Conservation (phyloP, 371 early-diverging fungal genomes). For the Syncephalastrum racemosum region DNA sequence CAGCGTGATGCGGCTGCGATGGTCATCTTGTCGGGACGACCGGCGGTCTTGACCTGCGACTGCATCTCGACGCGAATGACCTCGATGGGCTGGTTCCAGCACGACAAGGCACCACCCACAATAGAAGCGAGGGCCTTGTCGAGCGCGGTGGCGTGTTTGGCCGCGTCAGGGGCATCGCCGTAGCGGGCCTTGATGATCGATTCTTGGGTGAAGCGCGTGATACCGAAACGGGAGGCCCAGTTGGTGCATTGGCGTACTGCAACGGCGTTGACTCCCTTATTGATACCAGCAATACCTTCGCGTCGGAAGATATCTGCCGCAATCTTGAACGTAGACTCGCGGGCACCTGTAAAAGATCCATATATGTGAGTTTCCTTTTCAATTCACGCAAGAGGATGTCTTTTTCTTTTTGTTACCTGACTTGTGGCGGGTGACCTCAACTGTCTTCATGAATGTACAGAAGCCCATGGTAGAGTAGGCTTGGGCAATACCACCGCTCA, state of each 20-base stretch:
- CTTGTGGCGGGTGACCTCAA: conserved; percentile 96
- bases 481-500: conserved; percentile 89
- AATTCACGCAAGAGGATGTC: too few relatives aligned
- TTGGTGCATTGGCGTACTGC: conserved; percentile 95
- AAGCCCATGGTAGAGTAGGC: conserved; percentile 98
- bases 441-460: conserved; percentile 99
- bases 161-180: too few relatives aligned
- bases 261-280: conserved; percentile 92
- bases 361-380: too few relatives aligned
- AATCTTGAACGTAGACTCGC: conserved; percentile 76
- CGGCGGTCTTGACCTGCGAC: conserved; percentile 77
- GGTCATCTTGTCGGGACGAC: conserved; percentile 87
- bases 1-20: conserved; percentile 80
- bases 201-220: conserved; percentile 83
- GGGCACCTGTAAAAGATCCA: conserved; percentile 35
- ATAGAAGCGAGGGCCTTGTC: conserved; percentile 80
- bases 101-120: conserved; percentile 88
- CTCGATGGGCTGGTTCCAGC: conserved; percentile 98
- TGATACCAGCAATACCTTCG: conserved; percentile 96
- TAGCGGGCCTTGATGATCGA: conserved; percentile 59
- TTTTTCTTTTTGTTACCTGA: conserved; percentile 43
- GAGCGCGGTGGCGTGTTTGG: conserved; percentile 45
- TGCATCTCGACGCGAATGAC: conserved; percentile 97
- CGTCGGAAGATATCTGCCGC: conserved; percentile 86
- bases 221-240: conserved; percentile 96